Conservation (phyloP, 2,329 filamentous ascomycete genomes). For the Ophiocordyceps robertsii region DNA sequence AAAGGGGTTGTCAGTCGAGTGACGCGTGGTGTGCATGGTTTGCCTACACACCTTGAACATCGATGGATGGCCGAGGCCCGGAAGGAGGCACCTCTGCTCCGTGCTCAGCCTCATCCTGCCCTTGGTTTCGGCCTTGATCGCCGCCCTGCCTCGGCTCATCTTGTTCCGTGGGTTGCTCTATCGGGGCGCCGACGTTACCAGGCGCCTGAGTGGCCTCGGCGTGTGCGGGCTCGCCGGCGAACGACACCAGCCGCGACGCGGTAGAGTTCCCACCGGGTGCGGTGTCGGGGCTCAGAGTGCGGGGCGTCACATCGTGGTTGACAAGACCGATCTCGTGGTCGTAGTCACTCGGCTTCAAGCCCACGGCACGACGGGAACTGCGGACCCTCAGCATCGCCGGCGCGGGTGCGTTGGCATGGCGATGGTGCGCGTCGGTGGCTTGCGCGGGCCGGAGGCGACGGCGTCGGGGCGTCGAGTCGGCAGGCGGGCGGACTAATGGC, state of each 20-base stretch:
- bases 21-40: no score
- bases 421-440: background rate
- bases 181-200: background rate
- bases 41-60: conserved; percentile 15
- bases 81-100: conserved; percentile 7
- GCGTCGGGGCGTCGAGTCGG: background rate
- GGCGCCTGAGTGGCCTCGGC: background rate
- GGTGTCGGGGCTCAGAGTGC: conserved; percentile 5
- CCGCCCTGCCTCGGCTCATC: background rate
- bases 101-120: background rate
- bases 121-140: background rate
- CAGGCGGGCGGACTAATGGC: background rate
- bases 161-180: background rate
- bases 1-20: background rate
- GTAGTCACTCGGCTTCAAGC: conserved; percentile 47
- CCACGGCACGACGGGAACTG: conserved; percentile 40
- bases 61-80: conserved; percentile 16
- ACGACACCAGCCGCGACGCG: conserved; percentile 5
- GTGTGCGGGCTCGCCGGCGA: background rate
- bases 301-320: conserved; percentile 31
- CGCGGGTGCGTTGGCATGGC: conserved; percentile 9
- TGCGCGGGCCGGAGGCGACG: background rate
- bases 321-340: conserved; percentile 60
- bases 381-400: conserved; percentile 20
- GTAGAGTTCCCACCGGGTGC: conserved; percentile 5